Percentiles rank a stretch among this genome's conserved stretches.
Evolutionary conservation across 2,329 filamentous ascomycete species (phyloP).

Genomic region (Albifimbria verrucaria): DNA sequence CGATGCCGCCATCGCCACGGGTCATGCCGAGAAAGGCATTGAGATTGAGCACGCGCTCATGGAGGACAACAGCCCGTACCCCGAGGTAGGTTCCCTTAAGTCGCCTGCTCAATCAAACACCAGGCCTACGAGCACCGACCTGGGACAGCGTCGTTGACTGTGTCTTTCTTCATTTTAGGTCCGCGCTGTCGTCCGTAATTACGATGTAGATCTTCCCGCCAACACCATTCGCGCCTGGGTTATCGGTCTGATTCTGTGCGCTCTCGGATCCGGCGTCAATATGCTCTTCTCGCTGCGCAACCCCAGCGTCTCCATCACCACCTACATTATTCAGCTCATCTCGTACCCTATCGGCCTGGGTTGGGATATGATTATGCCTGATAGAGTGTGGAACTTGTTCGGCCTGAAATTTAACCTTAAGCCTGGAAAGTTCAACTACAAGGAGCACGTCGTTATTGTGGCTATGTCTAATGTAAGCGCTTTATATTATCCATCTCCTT

Average conservation of each 20-base stretch:
- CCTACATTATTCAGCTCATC: constrained; percentile 60
- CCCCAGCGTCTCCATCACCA: constrained; percentile 56
- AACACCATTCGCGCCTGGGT: constrained; percentile 64
- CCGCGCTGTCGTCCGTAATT: constrained; percentile 61
- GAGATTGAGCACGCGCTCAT: constrained; percentile 56
- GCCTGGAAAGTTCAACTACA: constrained; percentile 58
- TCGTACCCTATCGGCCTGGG: constrained; percentile 56
- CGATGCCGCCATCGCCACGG: constrained; percentile 52
- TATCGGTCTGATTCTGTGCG: constrained; percentile 59
- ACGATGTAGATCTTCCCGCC: constrained; percentile 61
- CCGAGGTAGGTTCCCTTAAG: constrained; percentile 54
- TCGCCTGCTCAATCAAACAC: no score
- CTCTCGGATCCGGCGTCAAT: constrained; percentile 59
- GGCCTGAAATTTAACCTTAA: constrained; percentile 55
- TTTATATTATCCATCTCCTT: not conserved
- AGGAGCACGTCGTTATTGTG: constrained; percentile 60
- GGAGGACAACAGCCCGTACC: constrained; percentile 65
- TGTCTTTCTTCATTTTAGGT: constrained; percentile 42
- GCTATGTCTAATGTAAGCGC: constrained; percentile 58
- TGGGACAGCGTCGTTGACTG: constrained; percentile 8
- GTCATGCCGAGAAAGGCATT: constrained; percentile 53
- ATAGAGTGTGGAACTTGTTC: constrained; percentile 46
- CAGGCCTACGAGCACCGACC: no score
- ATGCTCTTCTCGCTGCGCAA: constrained; percentile 59
- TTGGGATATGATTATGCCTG: constrained; percentile 54